These are phyloP conservation scores for Aspergillus ostianus DNA, from an alignment of 495 filamentous ascomycete species.

Conservation along the genomic window DNA sequence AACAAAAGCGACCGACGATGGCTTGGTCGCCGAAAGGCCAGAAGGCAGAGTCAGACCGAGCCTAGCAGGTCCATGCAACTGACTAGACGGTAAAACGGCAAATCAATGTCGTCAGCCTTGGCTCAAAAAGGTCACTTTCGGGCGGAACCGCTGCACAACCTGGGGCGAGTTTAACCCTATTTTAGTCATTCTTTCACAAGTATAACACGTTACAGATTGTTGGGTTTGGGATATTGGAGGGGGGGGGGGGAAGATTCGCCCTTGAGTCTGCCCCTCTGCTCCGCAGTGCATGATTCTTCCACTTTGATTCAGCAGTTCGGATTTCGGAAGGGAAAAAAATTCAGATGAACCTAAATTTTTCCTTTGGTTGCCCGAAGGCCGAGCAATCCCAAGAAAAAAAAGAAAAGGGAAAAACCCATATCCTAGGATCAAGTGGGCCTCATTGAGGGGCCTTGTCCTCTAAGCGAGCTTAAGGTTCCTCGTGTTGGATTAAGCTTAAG, in stretches of 20 bases:
- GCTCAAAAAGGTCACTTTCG: constrained; percentile 19
- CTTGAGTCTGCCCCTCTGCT: neutral
- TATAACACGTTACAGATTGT: neutral
- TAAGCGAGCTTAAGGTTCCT: constrained; percentile 51
- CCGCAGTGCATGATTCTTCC: neutral
- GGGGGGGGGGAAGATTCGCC: neutral
- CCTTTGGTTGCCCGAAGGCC: neutral
- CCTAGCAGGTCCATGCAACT: neutral
- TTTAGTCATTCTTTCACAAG: constrained; percentile 1
- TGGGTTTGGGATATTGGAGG: too few relatives aligned
- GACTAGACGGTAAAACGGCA: constrained; percentile 12
- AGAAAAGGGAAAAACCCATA: constrained; percentile 9
- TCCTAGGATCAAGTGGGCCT: constrained; percentile 15
- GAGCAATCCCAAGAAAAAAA: constrained; percentile 7
- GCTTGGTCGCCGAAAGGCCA: neutral
- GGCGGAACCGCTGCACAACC: constrained; percentile 21
- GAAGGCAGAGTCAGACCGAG: neutral
- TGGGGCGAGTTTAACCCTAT: constrained; percentile 18
- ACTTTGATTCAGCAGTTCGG: neutral
- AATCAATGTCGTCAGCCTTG: constrained; percentile 19
- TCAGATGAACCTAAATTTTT: neutral
- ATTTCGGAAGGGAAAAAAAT: neutral
- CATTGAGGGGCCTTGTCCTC: constrained; percentile 19
- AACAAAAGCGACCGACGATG: neutral
- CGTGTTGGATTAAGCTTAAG: constrained; percentile 57